These are phyloP conservation scores for Dactylellina sp. DNA, from an alignment of 2,329 filamentous ascomycete genomes.

Conservation along the genomic window DNA sequence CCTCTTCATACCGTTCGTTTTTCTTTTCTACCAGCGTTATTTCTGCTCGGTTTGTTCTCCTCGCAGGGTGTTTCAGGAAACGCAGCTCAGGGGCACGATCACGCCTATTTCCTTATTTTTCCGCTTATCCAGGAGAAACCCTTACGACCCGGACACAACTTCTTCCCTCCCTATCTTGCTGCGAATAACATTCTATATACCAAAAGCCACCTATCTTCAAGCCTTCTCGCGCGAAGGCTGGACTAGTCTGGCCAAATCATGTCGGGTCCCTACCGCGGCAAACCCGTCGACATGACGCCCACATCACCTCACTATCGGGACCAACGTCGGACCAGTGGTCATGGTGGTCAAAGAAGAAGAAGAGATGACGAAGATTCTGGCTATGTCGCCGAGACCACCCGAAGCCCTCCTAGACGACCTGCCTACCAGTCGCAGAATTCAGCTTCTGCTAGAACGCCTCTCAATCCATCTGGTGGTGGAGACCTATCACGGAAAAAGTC, in stretches of 20 bases:
- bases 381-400: conserved; percentile 52
- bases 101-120: conserved; percentile 25
- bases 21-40: conserved; percentile 2
- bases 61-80: conserved; percentile 40
- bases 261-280: conserved; percentile 46
- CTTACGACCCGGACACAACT: not conserved
- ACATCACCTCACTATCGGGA: conserved; percentile 40
- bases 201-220: not conserved
- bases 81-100: conserved; percentile 51
- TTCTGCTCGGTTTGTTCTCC: conserved; percentile 5
- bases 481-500: conserved; percentile 81
- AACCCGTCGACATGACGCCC: conserved; percentile 41
- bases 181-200: not conserved
- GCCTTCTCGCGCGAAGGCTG: conserved; percentile 24
- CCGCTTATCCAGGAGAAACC: conserved; percentile 1
- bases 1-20: not conserved
- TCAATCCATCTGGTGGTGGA: conserved; percentile 42
- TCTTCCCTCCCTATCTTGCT: not conserved
- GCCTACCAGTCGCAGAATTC: conserved; percentile 46
- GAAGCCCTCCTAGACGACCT: conserved; percentile 49
- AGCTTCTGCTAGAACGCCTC: conserved; percentile 48
- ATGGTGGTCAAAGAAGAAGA: conserved; percentile 24
- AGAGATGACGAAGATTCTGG: conserved; percentile 44
- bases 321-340: conserved; percentile 43
- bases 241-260: conserved; percentile 35